Conservation (phyloP, 768 basidiomycete species). For the Naganishia vishniacii region DNA sequence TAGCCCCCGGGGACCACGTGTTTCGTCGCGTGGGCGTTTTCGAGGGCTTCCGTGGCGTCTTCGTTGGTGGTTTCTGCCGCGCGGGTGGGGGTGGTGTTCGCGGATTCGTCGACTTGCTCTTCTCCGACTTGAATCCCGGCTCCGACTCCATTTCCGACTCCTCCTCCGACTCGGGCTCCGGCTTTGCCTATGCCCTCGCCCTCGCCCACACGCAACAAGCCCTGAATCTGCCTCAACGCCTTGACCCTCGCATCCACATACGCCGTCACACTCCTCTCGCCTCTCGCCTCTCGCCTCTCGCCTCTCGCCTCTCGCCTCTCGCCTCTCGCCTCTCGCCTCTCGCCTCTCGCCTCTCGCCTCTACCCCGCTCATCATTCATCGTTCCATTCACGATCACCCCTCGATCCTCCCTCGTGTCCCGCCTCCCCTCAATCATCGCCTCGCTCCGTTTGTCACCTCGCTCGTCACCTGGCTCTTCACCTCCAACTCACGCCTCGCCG, state of each 20-base stretch:
- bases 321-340: too few species aligned
- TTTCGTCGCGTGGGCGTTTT: slow-evolving; percentile 32
- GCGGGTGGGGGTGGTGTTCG: neutral
- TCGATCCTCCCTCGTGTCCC: too few species aligned
- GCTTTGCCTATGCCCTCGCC: too few species aligned
- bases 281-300: too few species aligned
- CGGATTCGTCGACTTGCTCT: too few species aligned
- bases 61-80: neutral
- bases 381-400: too few species aligned
- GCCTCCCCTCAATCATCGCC: neutral
- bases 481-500: neutral
- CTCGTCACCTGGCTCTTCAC: neutral
- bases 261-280: slow-evolving; percentile 92
- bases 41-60: slow-evolving; percentile 22
- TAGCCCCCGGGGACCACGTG: slow-evolving; percentile 49
- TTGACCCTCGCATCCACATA: slow-evolving; percentile 91
- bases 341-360: too few species aligned
- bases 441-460: neutral
- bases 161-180: too few species aligned
- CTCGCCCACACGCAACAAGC: slow-evolving; percentile 14
- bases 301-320: too few species aligned
- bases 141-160: neutral
- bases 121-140: too few species aligned
- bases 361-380: too few species aligned
- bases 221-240: slow-evolving; percentile 63